Evolutionary conservation across 257 asterid genomes (phyloP).

Genomic region (Fraxinus quadrangulata): DNA sequence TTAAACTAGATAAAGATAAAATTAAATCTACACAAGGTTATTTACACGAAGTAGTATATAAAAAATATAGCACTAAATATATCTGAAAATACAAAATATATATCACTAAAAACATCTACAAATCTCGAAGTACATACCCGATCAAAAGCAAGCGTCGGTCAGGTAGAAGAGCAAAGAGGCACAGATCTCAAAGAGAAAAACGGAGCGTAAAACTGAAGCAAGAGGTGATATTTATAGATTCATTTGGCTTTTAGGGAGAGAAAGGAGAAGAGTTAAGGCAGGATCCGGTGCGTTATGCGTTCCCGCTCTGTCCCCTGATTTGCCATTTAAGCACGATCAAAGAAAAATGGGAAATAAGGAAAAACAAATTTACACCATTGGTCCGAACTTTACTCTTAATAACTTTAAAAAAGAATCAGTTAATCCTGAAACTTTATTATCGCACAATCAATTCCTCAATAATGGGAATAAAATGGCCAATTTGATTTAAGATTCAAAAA

Average conservation of each 20-base stretch:
- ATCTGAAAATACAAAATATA: not conserved
- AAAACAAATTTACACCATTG: not conserved
- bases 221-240: conserved; percentile 34
- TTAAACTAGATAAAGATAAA: not conserved
- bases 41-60: conserved; percentile 2
- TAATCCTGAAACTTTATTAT: not conserved
- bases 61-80: conserved; percentile 21
- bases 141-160: conserved; percentile 34
- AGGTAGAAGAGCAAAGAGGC: conserved; percentile 31
- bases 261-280: conserved; percentile 36
- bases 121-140: conserved; percentile 22
- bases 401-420: not conserved
- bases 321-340: not conserved
- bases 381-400: not conserved
- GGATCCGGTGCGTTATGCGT: conserved; percentile 35
- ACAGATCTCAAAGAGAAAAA: conserved; percentile 53
- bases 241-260: conserved; percentile 33
- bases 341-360: conserved; percentile 7
- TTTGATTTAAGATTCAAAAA: too few relatives aligned
- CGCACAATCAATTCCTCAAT: not conserved
- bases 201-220: conserved; percentile 51
- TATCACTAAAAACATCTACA: not conserved
- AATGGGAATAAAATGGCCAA: not conserved
- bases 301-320: conserved; percentile 46
- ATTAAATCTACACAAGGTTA: not conserved